Evolutionary conservation across 2,329 filamentous ascomycete genomes (phyloP).

Genomic region (Rhynchosporium agropyri): DNA sequence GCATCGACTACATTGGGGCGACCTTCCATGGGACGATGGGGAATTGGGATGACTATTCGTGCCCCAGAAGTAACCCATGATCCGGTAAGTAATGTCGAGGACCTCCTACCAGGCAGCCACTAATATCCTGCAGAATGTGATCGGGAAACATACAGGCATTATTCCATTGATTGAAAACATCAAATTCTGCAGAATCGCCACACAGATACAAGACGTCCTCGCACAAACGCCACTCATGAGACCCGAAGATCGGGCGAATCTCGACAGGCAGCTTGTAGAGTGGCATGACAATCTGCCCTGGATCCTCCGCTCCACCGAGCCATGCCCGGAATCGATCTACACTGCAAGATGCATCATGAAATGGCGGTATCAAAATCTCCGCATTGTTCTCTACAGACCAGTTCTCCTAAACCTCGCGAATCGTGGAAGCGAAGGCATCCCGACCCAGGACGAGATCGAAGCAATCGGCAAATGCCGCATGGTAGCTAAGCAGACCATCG

Average conservation of each 20-base stretch:
- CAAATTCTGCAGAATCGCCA: slow-evolving; percentile 78
- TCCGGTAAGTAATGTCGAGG: slow-evolving; percentile 32
- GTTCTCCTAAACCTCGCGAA: slow-evolving; percentile 67
- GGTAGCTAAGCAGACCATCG: slow-evolving; percentile 70
- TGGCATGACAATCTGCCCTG: slow-evolving; percentile 75
- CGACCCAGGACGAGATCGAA: slow-evolving; percentile 63
- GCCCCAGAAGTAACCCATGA: slow-evolving; percentile 52
- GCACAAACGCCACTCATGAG: slow-evolving; percentile 69
- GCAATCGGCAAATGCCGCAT: slow-evolving; percentile 70
- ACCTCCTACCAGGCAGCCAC: slow-evolving; percentile 20
- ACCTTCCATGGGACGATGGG: slow-evolving; percentile 69
- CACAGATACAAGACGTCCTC: slow-evolving; percentile 74
- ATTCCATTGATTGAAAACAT: slow-evolving; percentile 76
- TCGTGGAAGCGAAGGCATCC: slow-evolving; percentile 31
- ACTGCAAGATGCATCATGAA: slow-evolving; percentile 76
- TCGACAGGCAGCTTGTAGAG: slow-evolving; percentile 68
- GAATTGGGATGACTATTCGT: slow-evolving; percentile 67
- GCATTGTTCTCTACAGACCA: slow-evolving; percentile 74
- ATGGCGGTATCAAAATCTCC: slow-evolving; percentile 79
- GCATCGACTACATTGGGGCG: slow-evolving; percentile 70
- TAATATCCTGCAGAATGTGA: slow-evolving; percentile 44
- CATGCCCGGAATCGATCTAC: slow-evolving; percentile 70
- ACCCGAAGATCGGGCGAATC: slow-evolving; percentile 64
- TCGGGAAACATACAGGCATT: slow-evolving; percentile 64
- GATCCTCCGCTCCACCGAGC: slow-evolving; percentile 64